Conservation (phyloP, 306 rosid species). For the Fragaria ananassa region DNA sequence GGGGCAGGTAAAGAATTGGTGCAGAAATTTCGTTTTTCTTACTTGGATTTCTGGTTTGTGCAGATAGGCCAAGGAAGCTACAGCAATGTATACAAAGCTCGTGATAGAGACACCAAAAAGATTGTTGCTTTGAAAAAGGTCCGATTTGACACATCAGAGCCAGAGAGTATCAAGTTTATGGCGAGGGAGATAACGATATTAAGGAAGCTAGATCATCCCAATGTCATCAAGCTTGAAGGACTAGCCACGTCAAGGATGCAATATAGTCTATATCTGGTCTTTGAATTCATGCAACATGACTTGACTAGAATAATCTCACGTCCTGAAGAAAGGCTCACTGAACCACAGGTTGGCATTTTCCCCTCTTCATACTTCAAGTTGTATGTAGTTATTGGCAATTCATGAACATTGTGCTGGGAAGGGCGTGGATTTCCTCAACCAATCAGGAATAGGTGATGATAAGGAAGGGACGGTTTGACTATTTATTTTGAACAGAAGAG, state of each 20-base stretch:
- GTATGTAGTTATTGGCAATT: background rate
- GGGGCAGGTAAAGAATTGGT: background rate
- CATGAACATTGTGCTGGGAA: background rate
- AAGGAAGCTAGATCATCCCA: constrained; percentile 62
- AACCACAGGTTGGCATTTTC: constrained; percentile 52
- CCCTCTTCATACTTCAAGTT: background rate
- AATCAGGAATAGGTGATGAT: background rate
- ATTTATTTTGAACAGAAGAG: background rate
- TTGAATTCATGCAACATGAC: constrained; percentile 56
- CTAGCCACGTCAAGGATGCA: constrained; percentile 76
- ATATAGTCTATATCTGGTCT: constrained; percentile 68
- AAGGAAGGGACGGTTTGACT: background rate
- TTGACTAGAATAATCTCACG: constrained; percentile 56
- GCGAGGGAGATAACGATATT: constrained; percentile 69
- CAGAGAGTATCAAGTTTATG: constrained; percentile 70
- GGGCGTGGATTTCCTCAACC: background rate
- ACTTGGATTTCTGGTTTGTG: constrained; percentile 19
- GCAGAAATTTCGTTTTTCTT: background rate
- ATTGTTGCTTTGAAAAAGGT: constrained; percentile 79
- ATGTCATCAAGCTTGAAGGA: constrained; percentile 68
- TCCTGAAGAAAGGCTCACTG: constrained; percentile 45
- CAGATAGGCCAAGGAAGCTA: constrained; percentile 76
- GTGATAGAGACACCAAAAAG: constrained; percentile 52
- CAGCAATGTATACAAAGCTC: constrained; percentile 79
- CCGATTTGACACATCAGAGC: constrained; percentile 65